Conservation (phyloP, 2,329 filamentous ascomycete genomes). For the Chrysosporium queenslandicum region DNA sequence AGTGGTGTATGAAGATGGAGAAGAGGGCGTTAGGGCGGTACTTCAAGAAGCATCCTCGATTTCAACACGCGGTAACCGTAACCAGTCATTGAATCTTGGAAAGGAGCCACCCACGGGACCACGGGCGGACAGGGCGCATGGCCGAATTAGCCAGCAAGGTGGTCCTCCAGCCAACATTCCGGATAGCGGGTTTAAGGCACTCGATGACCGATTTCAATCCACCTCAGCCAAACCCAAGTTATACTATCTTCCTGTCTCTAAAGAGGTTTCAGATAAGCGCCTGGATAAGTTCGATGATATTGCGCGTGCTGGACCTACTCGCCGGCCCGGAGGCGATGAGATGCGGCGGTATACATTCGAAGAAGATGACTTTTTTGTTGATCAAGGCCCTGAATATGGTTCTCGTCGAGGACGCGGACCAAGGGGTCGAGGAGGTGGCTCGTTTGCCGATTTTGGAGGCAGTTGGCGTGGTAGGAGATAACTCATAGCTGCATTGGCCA, state of each 20-base stretch:
- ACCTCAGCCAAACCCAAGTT: slow-evolving; percentile 54
- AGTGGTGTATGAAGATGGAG: slow-evolving; percentile 55
- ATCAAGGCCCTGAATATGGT: slow-evolving; percentile 58
- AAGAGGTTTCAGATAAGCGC: slow-evolving; percentile 54
- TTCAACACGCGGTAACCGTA: slow-evolving; percentile 2
- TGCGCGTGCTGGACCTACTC: slow-evolving; percentile 30
- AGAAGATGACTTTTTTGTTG: slow-evolving; percentile 54
- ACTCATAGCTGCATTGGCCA: background rate
- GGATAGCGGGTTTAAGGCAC: slow-evolving; percentile 43
- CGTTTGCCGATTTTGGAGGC: slow-evolving; percentile 21
- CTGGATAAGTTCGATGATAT: slow-evolving; percentile 48
- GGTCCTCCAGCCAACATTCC: slow-evolving; percentile 11
- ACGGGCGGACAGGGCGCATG: slow-evolving; percentile 20
- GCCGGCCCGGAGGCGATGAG: slow-evolving; percentile 39
- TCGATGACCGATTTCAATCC: slow-evolving; percentile 52
- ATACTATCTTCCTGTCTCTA: slow-evolving; percentile 56
- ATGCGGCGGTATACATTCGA: slow-evolving; percentile 67
- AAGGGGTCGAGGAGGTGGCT: slow-evolving; percentile 24
- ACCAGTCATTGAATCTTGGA: slow-evolving; percentile 21
- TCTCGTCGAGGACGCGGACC: slow-evolving; percentile 31
- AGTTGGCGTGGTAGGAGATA: slow-evolving; percentile 18
- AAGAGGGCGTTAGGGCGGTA: slow-evolving; percentile 47
- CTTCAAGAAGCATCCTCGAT: slow-evolving; percentile 41
- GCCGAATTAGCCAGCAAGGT: slow-evolving; percentile 21
- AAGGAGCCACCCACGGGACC: slow-evolving; percentile 24